Evolutionary conservation across 1,284 basidiomycete species (phyloP).

Genomic region (Irpex sp.): DNA sequence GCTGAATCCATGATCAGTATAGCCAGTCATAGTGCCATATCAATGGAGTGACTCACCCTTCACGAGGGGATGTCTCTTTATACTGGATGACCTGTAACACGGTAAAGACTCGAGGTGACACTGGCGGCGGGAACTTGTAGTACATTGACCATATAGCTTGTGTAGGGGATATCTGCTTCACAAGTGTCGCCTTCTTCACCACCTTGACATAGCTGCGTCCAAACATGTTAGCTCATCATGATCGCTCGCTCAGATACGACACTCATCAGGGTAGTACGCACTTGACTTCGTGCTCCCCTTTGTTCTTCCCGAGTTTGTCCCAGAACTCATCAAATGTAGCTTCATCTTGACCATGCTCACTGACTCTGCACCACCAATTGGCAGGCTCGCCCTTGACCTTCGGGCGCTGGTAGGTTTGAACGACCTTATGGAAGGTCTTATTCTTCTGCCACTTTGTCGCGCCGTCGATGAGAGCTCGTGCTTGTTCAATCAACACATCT

Average conservation of each 20-base stretch:
- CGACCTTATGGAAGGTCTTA: constrained; percentile 52
- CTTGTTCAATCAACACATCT: constrained; percentile 51
- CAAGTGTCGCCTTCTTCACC: constrained; percentile 57
- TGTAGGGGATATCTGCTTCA: constrained; percentile 60
- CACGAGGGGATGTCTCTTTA: constrained; percentile 42
- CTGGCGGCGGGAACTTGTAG: constrained; percentile 66
- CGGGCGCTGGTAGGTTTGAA: constrained; percentile 50
- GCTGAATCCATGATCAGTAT: constrained; percentile 30
- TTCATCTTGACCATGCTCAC: constrained; percentile 59
- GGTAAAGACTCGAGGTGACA: constrained; percentile 74
- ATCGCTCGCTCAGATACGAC: background rate
- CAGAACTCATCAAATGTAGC: constrained; percentile 71
- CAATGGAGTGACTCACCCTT: constrained; percentile 42
- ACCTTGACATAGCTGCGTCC: constrained; percentile 55
- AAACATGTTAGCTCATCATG: background rate
- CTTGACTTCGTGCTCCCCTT: constrained; percentile 67
- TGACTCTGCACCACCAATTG: constrained; percentile 64
- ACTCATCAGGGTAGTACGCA: constrained; percentile 31
- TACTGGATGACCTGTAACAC: constrained; percentile 62
- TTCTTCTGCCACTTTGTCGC: constrained; percentile 61
- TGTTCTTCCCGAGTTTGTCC: constrained; percentile 60
- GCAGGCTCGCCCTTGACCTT: constrained; percentile 53
- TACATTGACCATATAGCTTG: constrained; percentile 68
- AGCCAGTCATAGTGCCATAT: background rate
- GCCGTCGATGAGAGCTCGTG: constrained; percentile 50